Percentiles rank a stretch among this genome's conserved stretches.
phyloP scores from a whole-genome alignment of 306 rosid genomes.

The Alnus rubra region DNA sequence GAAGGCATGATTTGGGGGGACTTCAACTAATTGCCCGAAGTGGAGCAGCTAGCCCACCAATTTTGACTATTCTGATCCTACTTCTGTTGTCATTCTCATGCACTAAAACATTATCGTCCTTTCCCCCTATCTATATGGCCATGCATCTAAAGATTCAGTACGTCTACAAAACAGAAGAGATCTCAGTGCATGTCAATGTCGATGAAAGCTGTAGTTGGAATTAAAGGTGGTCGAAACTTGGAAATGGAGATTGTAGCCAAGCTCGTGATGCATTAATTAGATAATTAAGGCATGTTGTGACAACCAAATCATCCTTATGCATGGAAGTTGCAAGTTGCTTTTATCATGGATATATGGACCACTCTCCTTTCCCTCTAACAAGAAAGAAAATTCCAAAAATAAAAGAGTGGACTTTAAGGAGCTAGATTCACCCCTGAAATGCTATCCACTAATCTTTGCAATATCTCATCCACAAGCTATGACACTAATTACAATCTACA shows the following conservation, averaged over 20 bases:
- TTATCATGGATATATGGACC: background rate
- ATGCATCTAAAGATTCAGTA: background rate
- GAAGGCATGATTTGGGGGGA: too few relatives aligned
- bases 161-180: background rate
- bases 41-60: background rate
- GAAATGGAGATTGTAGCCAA: background rate
- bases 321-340: background rate
- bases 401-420: too few relatives aligned
- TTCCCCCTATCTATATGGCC: background rate
- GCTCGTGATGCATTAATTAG: background rate
- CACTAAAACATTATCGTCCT: background rate
- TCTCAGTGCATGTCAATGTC: background rate
- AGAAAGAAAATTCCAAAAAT: background rate
- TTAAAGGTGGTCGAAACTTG: constrained; percentile 1
- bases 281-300: background rate
- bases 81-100: constrained; percentile 9
- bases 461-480: too few relatives aligned
- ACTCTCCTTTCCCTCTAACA: background rate
- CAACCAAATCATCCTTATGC: background rate
- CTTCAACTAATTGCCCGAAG: background rate
- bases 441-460: too few relatives aligned
- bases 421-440: too few relatives aligned
- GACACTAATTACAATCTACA: too few relatives aligned
- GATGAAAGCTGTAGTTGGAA: background rate
- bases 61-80: constrained; percentile 25